phyloP scores from a whole-genome alignment of 768 basidiomycete species.

The Tricholomella constricta region DNA sequence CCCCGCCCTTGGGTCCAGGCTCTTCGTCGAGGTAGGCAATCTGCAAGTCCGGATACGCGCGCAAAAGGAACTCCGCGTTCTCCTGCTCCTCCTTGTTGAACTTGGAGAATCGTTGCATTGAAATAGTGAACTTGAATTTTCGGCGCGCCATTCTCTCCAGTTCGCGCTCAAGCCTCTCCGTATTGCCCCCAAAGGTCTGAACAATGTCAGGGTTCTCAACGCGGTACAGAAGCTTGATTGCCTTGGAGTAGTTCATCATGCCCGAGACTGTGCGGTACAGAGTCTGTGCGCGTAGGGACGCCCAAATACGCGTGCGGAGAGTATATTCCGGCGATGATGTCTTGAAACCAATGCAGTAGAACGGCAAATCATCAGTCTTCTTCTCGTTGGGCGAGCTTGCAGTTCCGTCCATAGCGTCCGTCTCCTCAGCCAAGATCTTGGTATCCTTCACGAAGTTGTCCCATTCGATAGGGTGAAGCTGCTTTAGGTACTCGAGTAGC shows the following conservation, averaged over 20 bases:
- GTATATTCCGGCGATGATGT: slow-evolving; percentile 98
- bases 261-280: slow-evolving; percentile 98
- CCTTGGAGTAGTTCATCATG: slow-evolving; percentile 99
- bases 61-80: slow-evolving; percentile 96
- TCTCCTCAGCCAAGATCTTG: slow-evolving; percentile 96
- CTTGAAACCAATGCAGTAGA: slow-evolving; percentile 99
- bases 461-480: slow-evolving; percentile 98
- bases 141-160: slow-evolving; percentile 95
- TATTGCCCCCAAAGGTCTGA: slow-evolving; percentile 94
- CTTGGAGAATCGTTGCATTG: slow-evolving; percentile 99
- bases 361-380: slow-evolving; percentile 92
- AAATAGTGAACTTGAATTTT: slow-evolving; percentile 98
- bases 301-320: slow-evolving; percentile 98
- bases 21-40: slow-evolving; percentile 99
- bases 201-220: slow-evolving; percentile 99
- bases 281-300: slow-evolving; percentile 96
- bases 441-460: slow-evolving; percentile 99
- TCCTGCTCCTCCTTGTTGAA: slow-evolving; percentile 99
- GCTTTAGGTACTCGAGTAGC: slow-evolving; percentile 95
- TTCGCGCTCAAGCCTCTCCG: slow-evolving; percentile 93
- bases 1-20: slow-evolving; percentile 82
- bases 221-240: slow-evolving; percentile 97
- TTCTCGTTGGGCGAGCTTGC: slow-evolving; percentile 71
- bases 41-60: slow-evolving; percentile 97
- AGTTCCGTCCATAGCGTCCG: slow-evolving; percentile 58